Evolutionary conservation across 2,329 filamentous ascomycete species (phyloP).

Genomic region (Epichloe sylvatica): DNA sequence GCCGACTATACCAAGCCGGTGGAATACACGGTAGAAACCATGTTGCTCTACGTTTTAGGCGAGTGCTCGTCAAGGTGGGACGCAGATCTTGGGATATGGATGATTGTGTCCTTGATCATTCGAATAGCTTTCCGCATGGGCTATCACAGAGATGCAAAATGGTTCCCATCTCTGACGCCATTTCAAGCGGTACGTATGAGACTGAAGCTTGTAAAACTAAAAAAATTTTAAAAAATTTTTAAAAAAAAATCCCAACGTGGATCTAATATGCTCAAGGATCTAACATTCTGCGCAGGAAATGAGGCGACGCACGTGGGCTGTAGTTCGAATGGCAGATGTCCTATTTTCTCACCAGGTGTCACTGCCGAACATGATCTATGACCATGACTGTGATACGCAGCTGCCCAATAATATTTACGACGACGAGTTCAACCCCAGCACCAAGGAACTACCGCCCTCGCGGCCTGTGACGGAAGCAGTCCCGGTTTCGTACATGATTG

Average conservation of each 20-base stretch:
- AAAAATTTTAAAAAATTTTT: too few species aligned
- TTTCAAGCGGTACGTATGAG: slow-evolving; percentile 48
- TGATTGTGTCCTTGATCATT: slow-evolving; percentile 41
- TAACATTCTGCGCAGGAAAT: slow-evolving; percentile 41
- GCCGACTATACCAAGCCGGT: slow-evolving; percentile 66
- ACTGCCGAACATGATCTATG: slow-evolving; percentile 55
- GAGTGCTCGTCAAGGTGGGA: slow-evolving; percentile 63
- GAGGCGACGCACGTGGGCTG: slow-evolving; percentile 52
- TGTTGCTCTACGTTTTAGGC: slow-evolving; percentile 61
- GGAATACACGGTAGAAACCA: slow-evolving; percentile 63
- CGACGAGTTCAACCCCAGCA: slow-evolving; percentile 60
- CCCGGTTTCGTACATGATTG: slow-evolving; percentile 66
- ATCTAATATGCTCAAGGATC: not conserved
- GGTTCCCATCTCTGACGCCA: slow-evolving; percentile 56
- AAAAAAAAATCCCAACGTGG: too few species aligned
- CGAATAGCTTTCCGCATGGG: slow-evolving; percentile 54
- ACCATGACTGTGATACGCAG: slow-evolving; percentile 61
- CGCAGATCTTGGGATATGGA: slow-evolving; percentile 53
- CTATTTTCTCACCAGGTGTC: slow-evolving; percentile 64
- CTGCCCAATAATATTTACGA: slow-evolving; percentile 68
- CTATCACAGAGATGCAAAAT: slow-evolving; percentile 64
- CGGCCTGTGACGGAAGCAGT: slow-evolving; percentile 57
- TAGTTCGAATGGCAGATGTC: slow-evolving; percentile 59
- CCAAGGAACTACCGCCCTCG: slow-evolving; percentile 52
- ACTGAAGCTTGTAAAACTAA: too few species aligned